These are phyloP conservation scores for Gentiana dahurica DNA, from an alignment of 257 asterid species.

Conservation along the genomic window DNA sequence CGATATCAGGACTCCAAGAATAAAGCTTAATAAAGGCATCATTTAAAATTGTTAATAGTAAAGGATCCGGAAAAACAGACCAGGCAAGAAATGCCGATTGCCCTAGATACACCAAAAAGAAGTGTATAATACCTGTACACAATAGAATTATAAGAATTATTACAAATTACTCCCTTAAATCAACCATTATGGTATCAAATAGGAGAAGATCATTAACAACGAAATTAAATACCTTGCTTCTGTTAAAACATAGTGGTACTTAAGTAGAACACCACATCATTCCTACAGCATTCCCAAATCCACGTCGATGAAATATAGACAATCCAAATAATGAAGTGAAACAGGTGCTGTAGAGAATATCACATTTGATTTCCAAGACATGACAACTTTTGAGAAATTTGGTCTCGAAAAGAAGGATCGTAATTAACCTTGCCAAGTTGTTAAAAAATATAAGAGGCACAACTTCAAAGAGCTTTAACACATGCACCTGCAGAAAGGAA, in stretches of 20 bases:
- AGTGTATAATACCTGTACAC: conserved; percentile 48
- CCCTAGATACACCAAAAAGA: conserved; percentile 97
- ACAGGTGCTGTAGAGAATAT: too few species aligned
- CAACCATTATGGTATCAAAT: not conserved
- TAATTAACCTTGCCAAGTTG: conserved; percentile 77
- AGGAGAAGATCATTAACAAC: not conserved
- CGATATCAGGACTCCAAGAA: too few species aligned
- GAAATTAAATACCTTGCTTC: conserved; percentile 42
- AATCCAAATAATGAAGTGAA: too few species aligned
- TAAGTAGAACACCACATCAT: conserved; percentile 71
- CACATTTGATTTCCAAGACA: not conserved
- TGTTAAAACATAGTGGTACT: conserved; percentile 60
- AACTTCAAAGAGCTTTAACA: conserved; percentile 68
- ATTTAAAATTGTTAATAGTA: not conserved
- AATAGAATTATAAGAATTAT: not conserved
- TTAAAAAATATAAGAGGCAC: conserved; percentile 67
- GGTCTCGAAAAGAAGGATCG: not conserved
- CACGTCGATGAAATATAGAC: not conserved
- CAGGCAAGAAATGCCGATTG: conserved; percentile 92
- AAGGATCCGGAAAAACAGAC: conserved; percentile 13
- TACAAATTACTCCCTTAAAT: conserved; percentile 4
- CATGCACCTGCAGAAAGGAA: conserved; percentile 19
- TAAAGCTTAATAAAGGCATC: too few species aligned
- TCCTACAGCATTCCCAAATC: conserved; percentile 29
- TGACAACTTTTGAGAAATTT: conserved; percentile 1